Evolutionary conservation across 371 early-diverging fungal species (phyloP), one percentile per base, ranked within the genome.

Genomic region (Lichtheimia ramosa): DNA sequence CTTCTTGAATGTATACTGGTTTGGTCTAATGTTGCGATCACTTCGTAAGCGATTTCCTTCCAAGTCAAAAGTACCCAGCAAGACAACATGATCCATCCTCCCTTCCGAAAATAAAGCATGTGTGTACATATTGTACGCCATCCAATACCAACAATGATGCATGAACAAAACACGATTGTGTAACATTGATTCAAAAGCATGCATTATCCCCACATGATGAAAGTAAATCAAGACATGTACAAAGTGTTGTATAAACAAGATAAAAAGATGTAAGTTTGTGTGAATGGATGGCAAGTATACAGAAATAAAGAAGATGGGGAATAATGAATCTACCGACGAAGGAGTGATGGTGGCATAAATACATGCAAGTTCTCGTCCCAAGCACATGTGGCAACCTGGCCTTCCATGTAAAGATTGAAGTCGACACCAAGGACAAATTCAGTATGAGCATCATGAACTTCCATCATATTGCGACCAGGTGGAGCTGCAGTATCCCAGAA

Each of bases 401-500:
- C 93, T 42, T 90, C 89, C 15, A 83, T 62, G 70, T 92, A 96
- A 60, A 96, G 71, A 62, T 88, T 90, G 67, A 89, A 93, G 71
- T 97, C 98, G 39, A 96, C 71, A 0, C 97, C 98, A 34, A 96
- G 78, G 16, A 94, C 97, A 84, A 97, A 97, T 76, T 97, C 98
- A 0, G 92, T 88, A 62, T 97, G 97, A 25, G 80, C 79, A 64
- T 93, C 93, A 54, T 88, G 87, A 8, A 89, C 81, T 58, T 83
- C 74, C 21, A 86, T 71, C 63, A 85, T 58, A 42, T 85, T 83
- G 27, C 80, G 73, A 1, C 76, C 84, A 7, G 64, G 71, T 4
- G 79, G 70, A 6, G 76, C 82, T 5, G 83, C 75, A n/a, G 87
- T 85, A 71, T 96, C 92, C 97, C 96, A 96, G 49, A 96, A 75